Base-by-base conservation (phyloP, 2,329 filamentous ascomycete species). In the Xylariaceae sp. region DNA sequence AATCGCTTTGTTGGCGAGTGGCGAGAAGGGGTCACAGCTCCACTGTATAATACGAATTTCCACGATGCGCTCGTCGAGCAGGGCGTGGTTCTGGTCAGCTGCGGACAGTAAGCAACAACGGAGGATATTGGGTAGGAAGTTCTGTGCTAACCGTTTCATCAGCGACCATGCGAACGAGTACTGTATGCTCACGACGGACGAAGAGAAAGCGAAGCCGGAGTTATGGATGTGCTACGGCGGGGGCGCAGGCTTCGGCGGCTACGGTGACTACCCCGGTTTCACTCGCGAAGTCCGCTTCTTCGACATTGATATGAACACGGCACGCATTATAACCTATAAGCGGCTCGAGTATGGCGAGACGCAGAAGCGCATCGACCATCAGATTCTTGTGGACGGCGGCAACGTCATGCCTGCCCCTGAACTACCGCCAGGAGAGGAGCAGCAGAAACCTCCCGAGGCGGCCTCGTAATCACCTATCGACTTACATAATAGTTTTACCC, bases 171-270 rank as follows among this genome's bases (percentile, higher is more conserved):
- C 85, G 50, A 98, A 98, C 59, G 92, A 98, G 57, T 97, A 96
- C 62, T 98, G 92, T 62, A 81, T 85, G 47, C 73, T 96, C 7
- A 80, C 74, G 1, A 62, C 68, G 3, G 63, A 74, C 36, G 64
- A 74, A 28, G 62, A 69, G 19, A 66, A 66, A 15, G 63, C 70
- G n/a, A 72, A 73, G 34, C 81, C 84, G 0, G 76, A 83, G 19
- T 67, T 97, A 2, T 98, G 92, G 92, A 95, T 98, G 89, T 98
- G 92, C 69, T 97, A 97, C 62, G 90, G 82, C 7, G 92, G 92
- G 21, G 92, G 85, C 17, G 78, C 81, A 18, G 92, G 92, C 1
- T 95, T 98, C 54, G 92, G 92, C 39, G 92, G 92, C 0, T 98
- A 98, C 59, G 92, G 85, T 14, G 89, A 90, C 5, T 97, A 96